phyloP scores from a whole-genome alignment of 2,329 filamentous ascomycete species.

The Monilinia vaccinii-corymbosi region DNA sequence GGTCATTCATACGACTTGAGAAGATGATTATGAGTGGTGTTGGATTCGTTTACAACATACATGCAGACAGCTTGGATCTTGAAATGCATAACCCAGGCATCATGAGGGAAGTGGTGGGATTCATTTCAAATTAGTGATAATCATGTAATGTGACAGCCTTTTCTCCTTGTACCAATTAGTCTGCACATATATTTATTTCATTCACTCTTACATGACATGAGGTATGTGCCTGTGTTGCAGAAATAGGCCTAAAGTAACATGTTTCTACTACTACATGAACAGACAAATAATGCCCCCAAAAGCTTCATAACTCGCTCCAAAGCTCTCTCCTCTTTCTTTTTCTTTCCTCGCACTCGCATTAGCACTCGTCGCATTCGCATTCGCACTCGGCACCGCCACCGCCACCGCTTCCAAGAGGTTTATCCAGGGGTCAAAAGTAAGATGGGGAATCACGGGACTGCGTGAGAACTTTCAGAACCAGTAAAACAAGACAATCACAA shows the following conservation, averaged over 20 bases:
- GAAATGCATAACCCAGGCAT: not conserved
- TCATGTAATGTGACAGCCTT: not conserved
- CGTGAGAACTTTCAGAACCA: not conserved
- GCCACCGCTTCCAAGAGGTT: too few species aligned
- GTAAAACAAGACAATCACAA: not conserved
- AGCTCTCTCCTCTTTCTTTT: not conserved
- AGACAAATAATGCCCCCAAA: not conserved
- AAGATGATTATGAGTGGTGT: not conserved
- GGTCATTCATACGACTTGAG: not conserved
- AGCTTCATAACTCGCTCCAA: not conserved
- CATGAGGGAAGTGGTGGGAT: not conserved
- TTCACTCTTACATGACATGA: not conserved
- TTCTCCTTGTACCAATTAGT: not conserved
- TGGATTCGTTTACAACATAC: slow-evolving; percentile 2
- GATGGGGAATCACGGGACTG: not conserved
- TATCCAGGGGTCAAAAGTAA: not conserved
- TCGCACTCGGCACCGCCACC: too few species aligned
- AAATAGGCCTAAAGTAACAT: not conserved
- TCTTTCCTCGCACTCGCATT: not conserved
- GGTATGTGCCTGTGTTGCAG: not conserved
- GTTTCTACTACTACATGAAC: too few species aligned
- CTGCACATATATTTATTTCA: not conserved
- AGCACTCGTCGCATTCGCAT: not conserved
- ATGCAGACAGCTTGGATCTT: slow-evolving; percentile 1
- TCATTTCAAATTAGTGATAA: not conserved